phyloP scores from a whole-genome alignment of 306 rosid genomes.

The Prinsepia uniflora region DNA sequence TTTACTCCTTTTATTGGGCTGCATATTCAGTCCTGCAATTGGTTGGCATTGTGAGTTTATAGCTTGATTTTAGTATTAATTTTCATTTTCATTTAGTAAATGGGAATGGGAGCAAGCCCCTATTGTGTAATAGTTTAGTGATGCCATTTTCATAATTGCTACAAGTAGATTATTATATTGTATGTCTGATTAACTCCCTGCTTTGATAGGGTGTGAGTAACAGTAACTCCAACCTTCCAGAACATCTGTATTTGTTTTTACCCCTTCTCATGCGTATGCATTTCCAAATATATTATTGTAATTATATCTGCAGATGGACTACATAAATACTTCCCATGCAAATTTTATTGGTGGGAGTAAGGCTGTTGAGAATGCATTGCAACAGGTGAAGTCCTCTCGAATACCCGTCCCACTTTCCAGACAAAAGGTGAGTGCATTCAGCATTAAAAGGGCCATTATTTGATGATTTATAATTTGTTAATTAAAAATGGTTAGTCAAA shows the following conservation, averaged over 20 bases:
- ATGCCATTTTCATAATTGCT: not conserved
- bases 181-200: not conserved
- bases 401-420: conserved; percentile 48
- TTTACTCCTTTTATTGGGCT: not conserved
- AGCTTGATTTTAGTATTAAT: not conserved
- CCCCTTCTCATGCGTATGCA: not conserved
- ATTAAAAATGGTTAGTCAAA: not conserved
- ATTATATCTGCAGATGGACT: conserved; percentile 77
- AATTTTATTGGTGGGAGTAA: conserved; percentile 97
- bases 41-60: not conserved
- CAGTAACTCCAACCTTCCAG: not conserved
- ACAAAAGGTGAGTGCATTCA: conserved; percentile 56
- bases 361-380: conserved; percentile 78
- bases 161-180: not conserved
- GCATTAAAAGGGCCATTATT: conserved; percentile 11
- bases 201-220: not conserved
- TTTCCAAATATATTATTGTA: not conserved
- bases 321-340: conserved; percentile 94
- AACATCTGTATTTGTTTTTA: not conserved
- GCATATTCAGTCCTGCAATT: not conserved
- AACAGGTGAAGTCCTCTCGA: conserved; percentile 74
- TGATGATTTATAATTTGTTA: conserved; percentile 13
- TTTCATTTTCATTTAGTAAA: not conserved
- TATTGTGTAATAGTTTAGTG: not conserved
- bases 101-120: not conserved